A percentile compares a stretch with the other conserved stretches of the same genome.
These are phyloP conservation scores for Lophiostoma macrostomum DNA, from an alignment of 495 filamentous ascomycete species.

Conservation along the genomic window DNA sequence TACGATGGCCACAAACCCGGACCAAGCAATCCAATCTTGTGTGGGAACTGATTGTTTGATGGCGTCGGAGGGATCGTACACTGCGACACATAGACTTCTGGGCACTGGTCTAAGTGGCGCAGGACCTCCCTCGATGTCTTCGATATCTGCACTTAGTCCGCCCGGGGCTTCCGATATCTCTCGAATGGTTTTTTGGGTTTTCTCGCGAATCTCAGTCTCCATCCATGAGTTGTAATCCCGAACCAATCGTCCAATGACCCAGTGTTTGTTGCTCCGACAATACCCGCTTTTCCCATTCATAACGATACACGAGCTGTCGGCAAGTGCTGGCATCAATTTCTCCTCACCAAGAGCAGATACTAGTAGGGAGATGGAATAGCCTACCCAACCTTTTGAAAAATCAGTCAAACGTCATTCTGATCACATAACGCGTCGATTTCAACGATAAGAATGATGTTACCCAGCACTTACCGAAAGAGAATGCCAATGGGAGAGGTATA, in stretches of 20 bases:
- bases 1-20: not conserved
- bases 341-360: conserved; percentile 49
- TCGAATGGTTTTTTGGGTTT: not conserved
- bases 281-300: conserved; percentile 48
- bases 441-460: not conserved
- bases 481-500: not conserved
- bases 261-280: conserved; percentile 44
- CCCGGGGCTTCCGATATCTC: too few relatives aligned
- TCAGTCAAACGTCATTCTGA: too few relatives aligned
- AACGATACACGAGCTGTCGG: conserved; percentile 41
- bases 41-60: not conserved
- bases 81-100: too few relatives aligned
- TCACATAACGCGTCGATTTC: not conserved
- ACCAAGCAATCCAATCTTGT: not conserved
- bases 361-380: conserved; percentile 10
- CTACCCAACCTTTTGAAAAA: not conserved
- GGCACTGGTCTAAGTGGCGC: too few relatives aligned
- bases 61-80: too few relatives aligned
- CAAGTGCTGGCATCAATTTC: conserved; percentile 41
- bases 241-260: conserved; percentile 52
- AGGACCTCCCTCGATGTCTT: too few relatives aligned
- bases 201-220: not conserved
- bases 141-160: too few relatives aligned
- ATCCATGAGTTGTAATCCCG: conserved; percentile 48
- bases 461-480: not conserved